Conservation (phyloP, 768 basidiomycete species). For the Russula emetica region DNA sequence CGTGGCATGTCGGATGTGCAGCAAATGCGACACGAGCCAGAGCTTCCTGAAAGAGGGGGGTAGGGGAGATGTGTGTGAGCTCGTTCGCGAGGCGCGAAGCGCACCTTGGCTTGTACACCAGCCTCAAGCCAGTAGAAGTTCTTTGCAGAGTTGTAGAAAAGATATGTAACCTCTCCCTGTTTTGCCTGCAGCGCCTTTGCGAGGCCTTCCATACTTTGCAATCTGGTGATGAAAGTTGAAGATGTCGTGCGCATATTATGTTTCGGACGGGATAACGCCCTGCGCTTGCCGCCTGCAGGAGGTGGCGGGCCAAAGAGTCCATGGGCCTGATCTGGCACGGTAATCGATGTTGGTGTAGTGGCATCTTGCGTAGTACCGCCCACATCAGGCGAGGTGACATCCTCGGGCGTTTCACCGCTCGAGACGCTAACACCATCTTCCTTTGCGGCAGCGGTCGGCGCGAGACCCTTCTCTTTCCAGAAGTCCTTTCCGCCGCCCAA, state of each 20-base stretch:
- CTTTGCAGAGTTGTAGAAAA: constrained; percentile 86
- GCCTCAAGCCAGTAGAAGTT: constrained; percentile 83
- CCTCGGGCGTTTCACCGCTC: constrained; percentile 77
- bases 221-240: constrained; percentile 86
- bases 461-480: constrained; percentile 48
- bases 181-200: constrained; percentile 66
- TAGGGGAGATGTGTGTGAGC: not conserved
- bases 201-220: constrained; percentile 77
- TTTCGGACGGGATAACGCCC: constrained; percentile 65
- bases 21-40: constrained; percentile 82
- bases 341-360: constrained; percentile 38
- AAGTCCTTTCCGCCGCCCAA: constrained; percentile 64
- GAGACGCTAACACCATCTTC: constrained; percentile 68
- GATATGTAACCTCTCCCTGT: constrained; percentile 79
- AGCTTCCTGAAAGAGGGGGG: constrained; percentile 58
- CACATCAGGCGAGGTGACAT: constrained; percentile 40
- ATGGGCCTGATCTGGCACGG: constrained; percentile 42
- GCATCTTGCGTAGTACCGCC: constrained; percentile 31
- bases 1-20: constrained; percentile 85
- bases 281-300: constrained; percentile 54
- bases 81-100: constrained; percentile 25
- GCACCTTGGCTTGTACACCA: constrained; percentile 79
- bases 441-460: constrained; percentile 20
- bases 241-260: constrained; percentile 88
- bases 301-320: constrained; percentile 50